Percentiles rank a stretch among this genome's conserved stretches.
phyloP scores from a whole-genome alignment of 441 rosid species.

The Croton laevigatus region DNA sequence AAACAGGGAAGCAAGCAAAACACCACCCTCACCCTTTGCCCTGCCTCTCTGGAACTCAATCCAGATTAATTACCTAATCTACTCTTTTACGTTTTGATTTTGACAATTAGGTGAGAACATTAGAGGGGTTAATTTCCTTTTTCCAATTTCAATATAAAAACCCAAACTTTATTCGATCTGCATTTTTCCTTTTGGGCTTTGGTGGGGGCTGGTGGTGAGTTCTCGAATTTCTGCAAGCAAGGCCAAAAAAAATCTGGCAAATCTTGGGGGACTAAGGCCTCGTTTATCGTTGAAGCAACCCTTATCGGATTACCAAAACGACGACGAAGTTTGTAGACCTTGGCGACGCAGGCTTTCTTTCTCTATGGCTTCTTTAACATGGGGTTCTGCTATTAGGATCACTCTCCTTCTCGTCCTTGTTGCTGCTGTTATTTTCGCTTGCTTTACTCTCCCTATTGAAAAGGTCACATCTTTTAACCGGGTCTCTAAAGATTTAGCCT shows the following conservation, averaged over 20 bases:
- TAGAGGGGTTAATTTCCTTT: neutral
- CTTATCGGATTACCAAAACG: slow-evolving; percentile 30
- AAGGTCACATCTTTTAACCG: slow-evolving; percentile 42
- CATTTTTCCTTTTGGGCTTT: slow-evolving; percentile 2
- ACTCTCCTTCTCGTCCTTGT: slow-evolving; percentile 60
- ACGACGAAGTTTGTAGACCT: slow-evolving; percentile 48
- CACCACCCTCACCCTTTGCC: neutral
- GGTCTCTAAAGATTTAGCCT: slow-evolving; percentile 4
- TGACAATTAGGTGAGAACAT: neutral
- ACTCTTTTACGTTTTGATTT: too few relatives aligned
- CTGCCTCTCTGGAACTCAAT: neutral
- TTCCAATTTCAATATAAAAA: neutral
- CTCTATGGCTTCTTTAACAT: slow-evolving; percentile 73
- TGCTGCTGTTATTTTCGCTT: slow-evolving; percentile 72
- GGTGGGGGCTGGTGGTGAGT: neutral
- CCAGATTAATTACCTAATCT: neutral
- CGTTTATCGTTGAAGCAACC: slow-evolving; percentile 54
- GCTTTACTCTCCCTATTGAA: slow-evolving; percentile 85
- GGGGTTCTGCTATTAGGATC: slow-evolving; percentile 73
- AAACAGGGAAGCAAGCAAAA: neutral
- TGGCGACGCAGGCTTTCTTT: slow-evolving; percentile 48
- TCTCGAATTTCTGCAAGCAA: neutral
- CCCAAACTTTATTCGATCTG: neutral
- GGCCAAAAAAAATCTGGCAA: slow-evolving; percentile 56
- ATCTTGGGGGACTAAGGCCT: slow-evolving; percentile 51